These are phyloP conservation scores for Starmera quercuum DNA, from an alignment of 805 yeast species.

Conservation along the genomic window DNA sequence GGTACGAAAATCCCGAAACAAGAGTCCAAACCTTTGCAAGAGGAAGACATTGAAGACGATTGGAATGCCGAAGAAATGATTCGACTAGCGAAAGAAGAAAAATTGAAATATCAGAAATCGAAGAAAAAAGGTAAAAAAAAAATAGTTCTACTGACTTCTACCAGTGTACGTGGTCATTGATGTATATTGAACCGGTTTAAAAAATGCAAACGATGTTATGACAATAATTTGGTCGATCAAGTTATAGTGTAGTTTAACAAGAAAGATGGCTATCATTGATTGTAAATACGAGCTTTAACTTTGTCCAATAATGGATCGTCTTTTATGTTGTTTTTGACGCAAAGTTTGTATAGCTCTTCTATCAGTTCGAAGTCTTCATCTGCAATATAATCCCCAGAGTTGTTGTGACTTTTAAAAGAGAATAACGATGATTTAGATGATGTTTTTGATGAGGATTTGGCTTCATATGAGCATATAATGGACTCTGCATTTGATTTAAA, in stretches of 20 bases:
- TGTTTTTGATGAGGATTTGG: background rate
- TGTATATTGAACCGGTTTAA: background rate
- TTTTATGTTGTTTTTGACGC: slow-evolving; percentile 12
- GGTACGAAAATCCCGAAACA: slow-evolving; percentile 44
- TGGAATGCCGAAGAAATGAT: slow-evolving; percentile 20
- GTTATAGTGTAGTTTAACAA: too few species aligned
- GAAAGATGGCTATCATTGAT: background rate
- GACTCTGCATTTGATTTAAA: slow-evolving; percentile 5
- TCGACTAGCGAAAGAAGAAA: slow-evolving; percentile 11
- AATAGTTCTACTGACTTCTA: slow-evolving; percentile 20
- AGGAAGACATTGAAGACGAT: slow-evolving; percentile 26
- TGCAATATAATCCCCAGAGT: background rate
- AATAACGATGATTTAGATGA: slow-evolving; percentile 2
- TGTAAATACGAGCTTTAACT: slow-evolving; percentile 9
- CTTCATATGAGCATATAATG: slow-evolving; percentile 1
- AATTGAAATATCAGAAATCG: slow-evolving; percentile 4
- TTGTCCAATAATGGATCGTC: slow-evolving; percentile 15
- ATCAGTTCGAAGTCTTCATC: slow-evolving; percentile 14
- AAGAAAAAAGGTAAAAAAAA: slow-evolving; percentile 10
- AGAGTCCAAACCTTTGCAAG: slow-evolving; percentile 19
- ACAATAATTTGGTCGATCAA: background rate
- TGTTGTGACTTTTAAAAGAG: background rate
- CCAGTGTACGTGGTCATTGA: slow-evolving; percentile 7
- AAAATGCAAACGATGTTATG: background rate
- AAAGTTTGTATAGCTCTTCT: slow-evolving; percentile 13